Conservation (phyloP, 2,329 filamentous ascomycete genomes). For the Xylariales sp. region DNA sequence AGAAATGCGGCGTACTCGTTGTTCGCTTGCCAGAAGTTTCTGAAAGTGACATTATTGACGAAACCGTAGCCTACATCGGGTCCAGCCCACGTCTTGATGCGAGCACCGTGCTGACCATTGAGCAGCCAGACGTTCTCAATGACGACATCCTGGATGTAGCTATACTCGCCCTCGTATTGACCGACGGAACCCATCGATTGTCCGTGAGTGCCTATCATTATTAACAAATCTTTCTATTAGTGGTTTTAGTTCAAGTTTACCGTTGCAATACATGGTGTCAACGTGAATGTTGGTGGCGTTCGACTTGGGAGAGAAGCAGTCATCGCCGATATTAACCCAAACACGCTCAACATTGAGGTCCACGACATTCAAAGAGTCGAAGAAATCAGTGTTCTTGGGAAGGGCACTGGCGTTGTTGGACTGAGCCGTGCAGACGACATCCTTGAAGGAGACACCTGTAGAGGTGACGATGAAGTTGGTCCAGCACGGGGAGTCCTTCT, state of each 20-base stretch:
- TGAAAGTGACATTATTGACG: slow-evolving; percentile 57
- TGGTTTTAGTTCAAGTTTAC: slow-evolving; percentile 3
- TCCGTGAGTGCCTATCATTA: slow-evolving; percentile 39
- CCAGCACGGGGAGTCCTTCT: slow-evolving; percentile 60
- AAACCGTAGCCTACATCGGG: slow-evolving; percentile 53
- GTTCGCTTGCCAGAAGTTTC: slow-evolving; percentile 53
- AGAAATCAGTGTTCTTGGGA: slow-evolving; percentile 59
- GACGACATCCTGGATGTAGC: slow-evolving; percentile 51
- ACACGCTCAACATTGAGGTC: slow-evolving; percentile 45
- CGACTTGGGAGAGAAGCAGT: slow-evolving; percentile 58
- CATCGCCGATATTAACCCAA: slow-evolving; percentile 52
- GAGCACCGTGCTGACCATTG: slow-evolving; percentile 46
- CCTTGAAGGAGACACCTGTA: slow-evolving; percentile 47
- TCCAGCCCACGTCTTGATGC: slow-evolving; percentile 59
- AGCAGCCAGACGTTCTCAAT: slow-evolving; percentile 57
- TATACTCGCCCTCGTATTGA: slow-evolving; percentile 49
- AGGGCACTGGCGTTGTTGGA: slow-evolving; percentile 40
- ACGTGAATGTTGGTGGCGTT: slow-evolving; percentile 55
- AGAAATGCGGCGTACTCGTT: slow-evolving; percentile 54
- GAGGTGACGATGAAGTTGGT: slow-evolving; percentile 57
- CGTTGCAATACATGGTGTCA: slow-evolving; percentile 57
- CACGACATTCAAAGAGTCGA: slow-evolving; percentile 55
- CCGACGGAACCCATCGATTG: slow-evolving; percentile 56
- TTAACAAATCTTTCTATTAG: background rate
- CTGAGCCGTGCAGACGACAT: slow-evolving; percentile 49